phyloP scores from a whole-genome alignment of 805 yeast genomes.

The Candida insectalens region DNA sequence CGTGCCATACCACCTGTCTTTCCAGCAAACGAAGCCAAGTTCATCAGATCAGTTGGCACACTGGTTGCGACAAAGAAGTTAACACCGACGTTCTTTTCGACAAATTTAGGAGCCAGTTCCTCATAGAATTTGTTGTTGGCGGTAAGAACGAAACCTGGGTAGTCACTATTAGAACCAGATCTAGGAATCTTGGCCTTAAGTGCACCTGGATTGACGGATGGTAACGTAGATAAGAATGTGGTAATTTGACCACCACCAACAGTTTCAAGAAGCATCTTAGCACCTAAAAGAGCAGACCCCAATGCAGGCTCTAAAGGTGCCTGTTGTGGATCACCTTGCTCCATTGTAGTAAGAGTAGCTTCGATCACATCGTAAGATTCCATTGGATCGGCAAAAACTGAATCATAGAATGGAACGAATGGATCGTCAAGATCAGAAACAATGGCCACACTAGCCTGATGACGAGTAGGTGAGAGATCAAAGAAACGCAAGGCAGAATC shows the following conservation, averaged over 20 bases:
- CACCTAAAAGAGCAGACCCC: conserved; percentile 71
- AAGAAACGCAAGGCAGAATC: conserved; percentile 67
- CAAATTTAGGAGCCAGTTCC: conserved; percentile 42
- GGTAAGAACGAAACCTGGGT: conserved; percentile 38
- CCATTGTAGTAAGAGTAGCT: conserved; percentile 54
- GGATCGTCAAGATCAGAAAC: conserved; percentile 68
- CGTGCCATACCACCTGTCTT: conserved; percentile 64
- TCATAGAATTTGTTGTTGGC: conserved; percentile 56
- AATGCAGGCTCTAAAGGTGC: conserved; percentile 53
- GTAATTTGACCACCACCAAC: conserved; percentile 83
- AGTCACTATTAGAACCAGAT: conserved; percentile 29
- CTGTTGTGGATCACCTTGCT: conserved; percentile 47
- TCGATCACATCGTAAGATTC: conserved; percentile 58
- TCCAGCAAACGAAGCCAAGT: conserved; percentile 52
- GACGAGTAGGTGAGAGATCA: conserved; percentile 48
- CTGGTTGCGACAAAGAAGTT: conserved; percentile 66
- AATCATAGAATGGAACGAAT: conserved; percentile 70
- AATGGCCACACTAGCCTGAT: conserved; percentile 47
- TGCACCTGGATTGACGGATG: conserved; percentile 75
- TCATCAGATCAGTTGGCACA: conserved; percentile 58
- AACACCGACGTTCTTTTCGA: conserved; percentile 54
- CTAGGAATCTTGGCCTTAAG: conserved; percentile 33
- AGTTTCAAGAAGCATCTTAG: conserved; percentile 46
- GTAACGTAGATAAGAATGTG: conserved; percentile 55
- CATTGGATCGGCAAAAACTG: conserved; percentile 71